phyloP scores from a whole-genome alignment of 116 monocot genomes.

The Iris pallida region DNA sequence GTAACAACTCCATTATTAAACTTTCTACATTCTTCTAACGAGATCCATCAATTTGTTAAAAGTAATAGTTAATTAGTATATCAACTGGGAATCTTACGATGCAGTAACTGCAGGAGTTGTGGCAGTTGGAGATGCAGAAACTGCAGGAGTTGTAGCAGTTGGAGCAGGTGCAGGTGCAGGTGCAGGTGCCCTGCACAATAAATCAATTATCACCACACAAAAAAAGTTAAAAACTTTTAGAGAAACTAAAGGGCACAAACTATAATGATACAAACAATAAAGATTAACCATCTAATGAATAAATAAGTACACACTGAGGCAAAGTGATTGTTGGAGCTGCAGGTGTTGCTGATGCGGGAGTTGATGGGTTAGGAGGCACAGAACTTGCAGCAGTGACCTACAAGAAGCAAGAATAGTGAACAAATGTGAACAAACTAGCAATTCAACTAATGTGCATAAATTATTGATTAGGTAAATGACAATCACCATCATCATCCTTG shows the following conservation, averaged over 20 bases:
- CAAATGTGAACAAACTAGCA: neutral
- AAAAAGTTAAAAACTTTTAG: neutral
- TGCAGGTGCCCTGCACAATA: conserved; percentile 20
- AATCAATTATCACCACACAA: conserved; percentile 1
- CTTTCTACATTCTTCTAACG: no score
- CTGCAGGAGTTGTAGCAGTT: conserved; percentile 12
- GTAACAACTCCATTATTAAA: no score
- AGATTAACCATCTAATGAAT: neutral
- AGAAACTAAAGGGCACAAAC: neutral
- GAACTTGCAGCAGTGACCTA: neutral
- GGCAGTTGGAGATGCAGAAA: neutral
- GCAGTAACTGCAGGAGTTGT: conserved; percentile 17
- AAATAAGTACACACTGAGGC: neutral
- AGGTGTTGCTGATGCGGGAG: neutral
- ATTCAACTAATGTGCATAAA: neutral
- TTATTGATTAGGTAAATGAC: no score
- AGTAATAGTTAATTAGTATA: no score
- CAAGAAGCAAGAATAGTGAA: conserved; percentile 3
- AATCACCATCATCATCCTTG: no score
- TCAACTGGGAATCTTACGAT: neutral
- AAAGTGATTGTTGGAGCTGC: neutral
- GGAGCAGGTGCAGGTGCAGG: conserved; percentile 13
- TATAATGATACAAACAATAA: neutral
- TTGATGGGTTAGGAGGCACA: neutral
- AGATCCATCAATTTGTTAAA: no score